Base-by-base conservation (phyloP, 73 alveolate species). In the Tetrahymena malaccensis region DNA sequence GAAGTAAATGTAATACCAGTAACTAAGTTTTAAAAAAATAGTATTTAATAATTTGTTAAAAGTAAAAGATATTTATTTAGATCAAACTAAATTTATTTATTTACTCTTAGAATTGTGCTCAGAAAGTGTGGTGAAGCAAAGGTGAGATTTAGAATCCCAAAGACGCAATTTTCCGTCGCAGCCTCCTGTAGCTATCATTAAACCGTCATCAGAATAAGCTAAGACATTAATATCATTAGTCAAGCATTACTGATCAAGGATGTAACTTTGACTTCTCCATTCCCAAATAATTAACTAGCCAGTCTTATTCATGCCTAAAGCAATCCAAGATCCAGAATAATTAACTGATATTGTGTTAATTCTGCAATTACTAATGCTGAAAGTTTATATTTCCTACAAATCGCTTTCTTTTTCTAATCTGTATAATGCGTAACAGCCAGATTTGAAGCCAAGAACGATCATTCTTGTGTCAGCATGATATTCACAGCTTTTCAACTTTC, bases 211-310 rank as follows among this genome's bases (percentile, higher is more conserved):
- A 55, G 98, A 96, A 95, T 96, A 97, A 21, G 99, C 97, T 13
- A 98, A 94, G 57, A 96, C 93, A 33, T 96, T 96, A 38, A 98
- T 97, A 84, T 99, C 99, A 85, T 96, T 95, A 95, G 96, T 96
- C 94, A 97, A 97, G 50, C 99, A 99, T 97, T 98, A 97, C 96
- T 99, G 97, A 94, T 99, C 98, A 93, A 98, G 95, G 27, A 99
- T 97, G 95, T 98, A 99, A 34, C 99, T 95, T 95, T 99, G 99
- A 43, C 99, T 97, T 96, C 98, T 98, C 99, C 99, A 99, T 96
- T 99, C 99, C 99, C 99, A 99, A n/a, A 99, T 99, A 93, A 99
- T 97, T 43, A 99, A 96, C 96, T 98, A 98, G 34, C 99, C 98
- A 96, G 96, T 96, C 83, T 96, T 96, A 85, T 98, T 96, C 58